Evolutionary conservation across 129 eudicot genomes (phyloP), one percentile per base, ranked within the genome.

Genomic region (Cynara cardunculus): DNA sequence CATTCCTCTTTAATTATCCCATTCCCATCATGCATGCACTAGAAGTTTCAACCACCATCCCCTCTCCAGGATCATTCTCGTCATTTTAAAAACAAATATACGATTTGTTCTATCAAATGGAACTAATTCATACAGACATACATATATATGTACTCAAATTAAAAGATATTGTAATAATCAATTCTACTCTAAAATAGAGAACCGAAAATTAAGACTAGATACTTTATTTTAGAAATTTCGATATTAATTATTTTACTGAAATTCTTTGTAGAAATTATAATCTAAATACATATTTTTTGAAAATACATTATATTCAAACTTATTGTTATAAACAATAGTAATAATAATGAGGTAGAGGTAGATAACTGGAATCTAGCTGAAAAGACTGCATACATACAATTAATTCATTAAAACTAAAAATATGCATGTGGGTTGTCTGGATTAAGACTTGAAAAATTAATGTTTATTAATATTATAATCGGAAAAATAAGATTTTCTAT

Each of bases 391-490:
- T 19, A 81, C 27, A 18, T 39, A 81, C 72, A 81, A 67, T 66
- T 65, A 81, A 27, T 26, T 4, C 7, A 35, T 4, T 37, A 66
- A 5, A 25, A 41, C n/a, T 5, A 1, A 46, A 30, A 75, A 30
- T 62, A 73, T 66, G 76, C 85, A 81, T 81, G 85, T 81, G 85
- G 80, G 53, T 46, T 81, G 80, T 75, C 80, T 81, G 85, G 80
- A 75, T 81, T 81, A 74, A 81, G 64, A 75, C 25, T 46, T 67
- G 7, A 71, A 67, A 64, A 74, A 4, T 44, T 31, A 67, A 44
- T 67, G 32, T 14, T 21, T 74, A 74, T 28, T 25, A 37, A 34
- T 25, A 39, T 28, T n/a, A 44, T 18, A 46, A 22, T 46, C 7
- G 44, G 30, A 0, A 67, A 74, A 44, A 81, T 30, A 44, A 81